These are phyloP conservation scores for Kodamaea jinghongensis DNA, from an alignment of 805 yeast genomes.

Conservation along the genomic window DNA sequence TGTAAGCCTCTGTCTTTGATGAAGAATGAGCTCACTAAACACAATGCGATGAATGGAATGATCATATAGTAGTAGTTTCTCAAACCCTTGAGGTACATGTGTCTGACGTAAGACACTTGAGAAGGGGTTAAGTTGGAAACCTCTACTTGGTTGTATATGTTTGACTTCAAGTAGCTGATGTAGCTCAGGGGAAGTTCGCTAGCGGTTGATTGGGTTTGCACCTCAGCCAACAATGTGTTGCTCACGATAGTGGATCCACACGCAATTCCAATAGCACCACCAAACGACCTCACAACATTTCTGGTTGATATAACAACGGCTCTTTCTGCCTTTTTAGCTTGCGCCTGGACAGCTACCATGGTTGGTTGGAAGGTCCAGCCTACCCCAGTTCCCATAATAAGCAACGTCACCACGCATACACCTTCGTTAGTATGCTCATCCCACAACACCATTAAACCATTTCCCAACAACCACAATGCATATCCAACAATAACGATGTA, in stretches of 20 bases:
- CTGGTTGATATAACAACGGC: conserved; percentile 59
- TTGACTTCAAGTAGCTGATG: conserved; percentile 9
- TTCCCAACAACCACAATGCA: conserved; percentile 39
- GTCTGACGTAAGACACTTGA: conserved; percentile 16
- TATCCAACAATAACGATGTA: conserved; percentile 42
- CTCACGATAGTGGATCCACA: conserved; percentile 38
- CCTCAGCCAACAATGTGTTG: conserved; percentile 29
- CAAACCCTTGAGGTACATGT: conserved; percentile 21
- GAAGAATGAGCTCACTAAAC: conserved; percentile 23
- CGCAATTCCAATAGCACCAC: conserved; percentile 62
- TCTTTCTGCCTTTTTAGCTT: conserved; percentile 48
- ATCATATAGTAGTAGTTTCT: conserved; percentile 20
- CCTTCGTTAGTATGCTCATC: conserved; percentile 29
- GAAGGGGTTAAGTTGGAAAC: conserved; percentile 17
- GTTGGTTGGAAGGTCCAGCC: conserved; percentile 56
- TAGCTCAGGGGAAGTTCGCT: conserved; percentile 14
- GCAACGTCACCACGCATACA: conserved; percentile 28
- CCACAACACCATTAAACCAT: conserved; percentile 37
- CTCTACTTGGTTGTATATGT: conserved; percentile 30
- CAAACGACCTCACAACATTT: conserved; percentile 55
- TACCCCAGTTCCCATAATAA: conserved; percentile 35
- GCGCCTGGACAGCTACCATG: conserved; percentile 55
- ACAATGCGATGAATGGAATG: conserved; percentile 22
- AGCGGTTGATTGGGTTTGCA: conserved; percentile 11
- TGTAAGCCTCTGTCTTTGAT: conserved; percentile 40